Conservation (phyloP, 371 early-diverging fungal species). For the Actinomucor elegans region DNA sequence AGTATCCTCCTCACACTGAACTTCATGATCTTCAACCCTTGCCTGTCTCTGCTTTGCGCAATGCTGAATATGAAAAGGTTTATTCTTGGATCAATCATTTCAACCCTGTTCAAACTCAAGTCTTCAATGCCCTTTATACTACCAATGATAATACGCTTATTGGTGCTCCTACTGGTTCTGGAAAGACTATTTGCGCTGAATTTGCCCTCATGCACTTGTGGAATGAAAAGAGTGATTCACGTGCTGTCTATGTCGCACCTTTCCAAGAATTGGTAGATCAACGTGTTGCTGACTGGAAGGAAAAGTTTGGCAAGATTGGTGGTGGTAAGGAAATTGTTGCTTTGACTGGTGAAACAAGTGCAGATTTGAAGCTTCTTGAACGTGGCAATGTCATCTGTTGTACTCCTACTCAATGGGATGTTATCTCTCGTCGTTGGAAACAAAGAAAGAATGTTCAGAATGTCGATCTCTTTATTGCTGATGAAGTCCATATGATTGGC, state of each 20-base stretch:
- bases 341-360: constrained; percentile 95
- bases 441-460: constrained; percentile 90
- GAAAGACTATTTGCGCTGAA: constrained; percentile 97
- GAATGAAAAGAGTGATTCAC: constrained; percentile 55
- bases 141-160: constrained; percentile 92
- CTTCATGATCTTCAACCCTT: constrained; percentile 92
- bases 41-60: constrained; percentile 77
- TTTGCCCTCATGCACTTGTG: constrained; percentile 91
- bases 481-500: constrained; percentile 96
- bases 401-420: constrained; percentile 99
- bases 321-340: constrained; percentile 83
- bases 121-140: constrained; percentile 89
- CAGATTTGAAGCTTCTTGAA: constrained; percentile 85
- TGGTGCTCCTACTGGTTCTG: constrained; percentile 96
- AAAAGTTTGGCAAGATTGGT: constrained; percentile 64
- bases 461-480: constrained; percentile 90
- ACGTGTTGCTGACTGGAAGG: constrained; percentile 78
- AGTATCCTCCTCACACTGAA: constrained; percentile 93
- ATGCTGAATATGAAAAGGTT: constrained; percentile 67
- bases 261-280: constrained; percentile 85
- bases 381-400: constrained; percentile 89
- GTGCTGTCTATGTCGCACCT: constrained; percentile 94
- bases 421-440: constrained; percentile 93
- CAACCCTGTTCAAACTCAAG: constrained; percentile 97
- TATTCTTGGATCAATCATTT: constrained; percentile 74